These are phyloP conservation scores for Thalassiosira hispida DNA, from an alignment of 352 stramenopile genomes.

Conservation along the genomic window DNA sequence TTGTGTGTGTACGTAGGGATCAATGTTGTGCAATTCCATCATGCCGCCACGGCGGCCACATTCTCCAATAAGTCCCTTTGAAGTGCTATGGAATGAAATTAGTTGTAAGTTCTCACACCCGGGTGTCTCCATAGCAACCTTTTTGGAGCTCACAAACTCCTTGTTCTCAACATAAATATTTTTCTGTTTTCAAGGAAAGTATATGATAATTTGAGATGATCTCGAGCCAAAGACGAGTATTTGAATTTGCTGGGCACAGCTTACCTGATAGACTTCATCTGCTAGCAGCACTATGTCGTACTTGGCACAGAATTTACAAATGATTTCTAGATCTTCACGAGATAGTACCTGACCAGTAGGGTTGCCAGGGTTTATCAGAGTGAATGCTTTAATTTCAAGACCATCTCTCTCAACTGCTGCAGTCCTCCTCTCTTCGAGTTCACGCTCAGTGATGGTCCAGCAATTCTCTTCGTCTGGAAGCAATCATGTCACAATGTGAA, in stretches of 20 bases:
- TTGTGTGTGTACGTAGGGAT: constrained; percentile 86
- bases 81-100: constrained; percentile 97
- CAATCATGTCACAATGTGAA: neutral
- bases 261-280: constrained; percentile 91
- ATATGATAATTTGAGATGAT: neutral
- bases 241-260: neutral
- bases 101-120: constrained; percentile 92
- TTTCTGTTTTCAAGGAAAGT: constrained; percentile 91
- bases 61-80: constrained; percentile 98
- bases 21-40: constrained; percentile 88
- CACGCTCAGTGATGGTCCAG: constrained; percentile 89
- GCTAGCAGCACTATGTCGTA: constrained; percentile 95
- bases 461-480: constrained; percentile 88
- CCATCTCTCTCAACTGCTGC: constrained; percentile 85
- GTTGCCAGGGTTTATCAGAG: constrained; percentile 99
- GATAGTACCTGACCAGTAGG: constrained; percentile 93
- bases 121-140: constrained; percentile 79
- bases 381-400: constrained; percentile 92
- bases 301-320: constrained; percentile 93
- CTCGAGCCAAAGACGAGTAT: neutral
- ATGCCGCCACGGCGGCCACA: constrained; percentile 91
- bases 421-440: constrained; percentile 85
- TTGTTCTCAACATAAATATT: constrained; percentile 95
- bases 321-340: constrained; percentile 91
- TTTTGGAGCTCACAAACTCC: constrained; percentile 95